Percentiles rank a stretch among this genome's conserved stretches.
These are phyloP conservation scores for Schizochytrium sp. DNA, from an alignment of 108 stramenopile species.

Conservation along the genomic window DNA sequence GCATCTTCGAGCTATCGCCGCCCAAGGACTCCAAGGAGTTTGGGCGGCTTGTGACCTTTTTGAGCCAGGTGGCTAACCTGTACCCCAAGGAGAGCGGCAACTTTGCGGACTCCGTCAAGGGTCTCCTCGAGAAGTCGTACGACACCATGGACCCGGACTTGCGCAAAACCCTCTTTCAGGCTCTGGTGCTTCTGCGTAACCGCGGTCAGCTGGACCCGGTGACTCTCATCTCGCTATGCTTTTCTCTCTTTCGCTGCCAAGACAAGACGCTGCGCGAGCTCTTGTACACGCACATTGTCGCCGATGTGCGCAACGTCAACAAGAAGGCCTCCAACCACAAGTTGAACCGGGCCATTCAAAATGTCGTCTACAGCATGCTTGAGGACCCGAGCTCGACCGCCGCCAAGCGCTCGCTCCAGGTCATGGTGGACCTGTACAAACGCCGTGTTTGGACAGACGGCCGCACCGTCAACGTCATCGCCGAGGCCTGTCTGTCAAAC, in stretches of 20 bases:
- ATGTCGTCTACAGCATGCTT: constrained; percentile 29
- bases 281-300: constrained; percentile 76
- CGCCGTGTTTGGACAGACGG: constrained; percentile 90
- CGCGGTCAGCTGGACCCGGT: constrained; percentile 71
- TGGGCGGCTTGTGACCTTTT: constrained; percentile 57
- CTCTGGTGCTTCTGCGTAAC: constrained; percentile 79
- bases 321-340: constrained; percentile 18
- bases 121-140: constrained; percentile 55
- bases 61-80: constrained; percentile 66
- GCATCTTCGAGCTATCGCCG: constrained; percentile 63
- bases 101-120: constrained; percentile 64
- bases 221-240: constrained; percentile 74
- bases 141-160: constrained; percentile 65
- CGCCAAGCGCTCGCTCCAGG: constrained; percentile 71
- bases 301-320: constrained; percentile 71
- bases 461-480: constrained; percentile 83
- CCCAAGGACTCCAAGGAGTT: constrained; percentile 57
- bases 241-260: constrained; percentile 72
- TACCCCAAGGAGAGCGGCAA: constrained; percentile 60
- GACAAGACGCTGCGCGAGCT: constrained; percentile 77
- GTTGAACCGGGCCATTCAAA: constrained; percentile 52
- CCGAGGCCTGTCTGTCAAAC: constrained; percentile 55
- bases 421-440: constrained; percentile 84
- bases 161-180: constrained; percentile 72
- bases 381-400: constrained; percentile 22